phyloP scores from a whole-genome alignment of 805 yeast species.

The Brettanomyces bruxellensis region DNA sequence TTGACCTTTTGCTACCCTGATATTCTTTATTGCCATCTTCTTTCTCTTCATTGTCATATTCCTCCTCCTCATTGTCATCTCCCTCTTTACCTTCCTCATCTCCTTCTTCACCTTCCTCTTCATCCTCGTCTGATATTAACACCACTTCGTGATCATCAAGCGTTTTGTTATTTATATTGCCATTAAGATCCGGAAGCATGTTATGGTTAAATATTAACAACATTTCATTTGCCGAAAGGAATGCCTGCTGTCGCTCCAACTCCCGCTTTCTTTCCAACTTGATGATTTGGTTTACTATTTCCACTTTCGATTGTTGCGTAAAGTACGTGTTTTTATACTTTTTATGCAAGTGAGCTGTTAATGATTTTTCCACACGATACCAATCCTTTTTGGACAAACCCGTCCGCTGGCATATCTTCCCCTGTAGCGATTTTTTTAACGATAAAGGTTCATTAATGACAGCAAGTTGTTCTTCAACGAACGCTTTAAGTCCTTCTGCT shows the following conservation, averaged over 20 bases:
- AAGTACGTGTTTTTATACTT: conserved; percentile 16
- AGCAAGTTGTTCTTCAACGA: conserved; percentile 17
- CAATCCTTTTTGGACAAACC: conserved; percentile 7
- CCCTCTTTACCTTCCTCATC: background rate
- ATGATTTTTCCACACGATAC: conserved; percentile 3
- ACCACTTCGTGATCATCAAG: background rate
- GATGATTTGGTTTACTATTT: conserved; percentile 21
- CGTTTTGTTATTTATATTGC: conserved; percentile 4
- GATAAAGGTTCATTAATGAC: conserved; percentile 11
- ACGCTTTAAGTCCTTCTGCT: conserved; percentile 17
- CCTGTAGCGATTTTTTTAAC: background rate
- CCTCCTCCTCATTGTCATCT: conserved; percentile 1
- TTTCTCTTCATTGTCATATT: background rate
- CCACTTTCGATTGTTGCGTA: conserved; percentile 22
- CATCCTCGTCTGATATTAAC: background rate
- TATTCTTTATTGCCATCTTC: background rate
- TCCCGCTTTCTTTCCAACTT: conserved; percentile 14
- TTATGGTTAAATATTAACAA: conserved; percentile 16
- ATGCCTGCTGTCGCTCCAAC: conserved; percentile 10
- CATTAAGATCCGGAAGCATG: conserved; percentile 17
- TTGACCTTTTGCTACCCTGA: background rate
- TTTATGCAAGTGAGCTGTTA: conserved; percentile 1
- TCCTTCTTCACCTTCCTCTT: conserved; percentile 1
- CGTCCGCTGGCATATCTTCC: conserved; percentile 2
- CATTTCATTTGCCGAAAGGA: conserved; percentile 20